These are phyloP conservation scores for Neopestalotiopsis sp. DNA, from an alignment of 2,329 filamentous ascomycete genomes.

Conservation along the genomic window DNA sequence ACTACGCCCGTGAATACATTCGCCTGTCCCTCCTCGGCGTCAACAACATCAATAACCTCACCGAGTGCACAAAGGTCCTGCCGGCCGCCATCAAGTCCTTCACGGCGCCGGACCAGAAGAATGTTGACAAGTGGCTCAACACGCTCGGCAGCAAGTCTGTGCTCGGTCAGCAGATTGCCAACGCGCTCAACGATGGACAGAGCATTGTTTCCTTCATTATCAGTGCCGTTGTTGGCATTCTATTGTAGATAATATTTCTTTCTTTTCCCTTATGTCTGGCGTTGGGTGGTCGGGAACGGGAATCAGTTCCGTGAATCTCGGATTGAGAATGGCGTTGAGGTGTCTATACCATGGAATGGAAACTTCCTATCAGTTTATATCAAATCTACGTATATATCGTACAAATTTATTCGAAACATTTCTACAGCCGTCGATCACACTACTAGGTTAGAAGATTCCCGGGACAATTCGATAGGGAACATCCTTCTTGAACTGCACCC, in stretches of 20 bases:
- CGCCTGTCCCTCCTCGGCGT: conserved; percentile 61
- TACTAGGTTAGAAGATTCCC: conserved; percentile 38
- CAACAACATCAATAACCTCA: conserved; percentile 60
- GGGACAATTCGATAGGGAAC: conserved; percentile 44
- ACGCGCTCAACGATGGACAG: conserved; percentile 27
- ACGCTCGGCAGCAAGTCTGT: conserved; percentile 23
- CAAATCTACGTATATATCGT: too few relatives aligned
- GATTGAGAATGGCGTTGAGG: not conserved
- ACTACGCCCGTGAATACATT: conserved; percentile 58
- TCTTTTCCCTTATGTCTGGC: not conserved
- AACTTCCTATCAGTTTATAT: too few relatives aligned
- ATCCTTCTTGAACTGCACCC: conserved; percentile 43
- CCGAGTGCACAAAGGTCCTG: conserved; percentile 60
- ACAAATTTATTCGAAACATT: too few relatives aligned
- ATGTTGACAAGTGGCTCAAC: conserved; percentile 28
- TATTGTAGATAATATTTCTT: not conserved
- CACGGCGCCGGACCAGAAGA: conserved; percentile 28
- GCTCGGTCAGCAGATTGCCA: conserved; percentile 25
- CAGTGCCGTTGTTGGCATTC: not conserved
- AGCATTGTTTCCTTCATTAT: conserved; percentile 13
- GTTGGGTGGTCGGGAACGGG: not conserved
- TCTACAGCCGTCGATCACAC: not conserved
- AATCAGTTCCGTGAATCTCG: not conserved
- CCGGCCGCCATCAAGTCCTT: conserved; percentile 39
- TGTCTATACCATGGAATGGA: not conserved